phyloP scores from a whole-genome alignment of 345 rosid genomes.

The Syzygium jambos region DNA sequence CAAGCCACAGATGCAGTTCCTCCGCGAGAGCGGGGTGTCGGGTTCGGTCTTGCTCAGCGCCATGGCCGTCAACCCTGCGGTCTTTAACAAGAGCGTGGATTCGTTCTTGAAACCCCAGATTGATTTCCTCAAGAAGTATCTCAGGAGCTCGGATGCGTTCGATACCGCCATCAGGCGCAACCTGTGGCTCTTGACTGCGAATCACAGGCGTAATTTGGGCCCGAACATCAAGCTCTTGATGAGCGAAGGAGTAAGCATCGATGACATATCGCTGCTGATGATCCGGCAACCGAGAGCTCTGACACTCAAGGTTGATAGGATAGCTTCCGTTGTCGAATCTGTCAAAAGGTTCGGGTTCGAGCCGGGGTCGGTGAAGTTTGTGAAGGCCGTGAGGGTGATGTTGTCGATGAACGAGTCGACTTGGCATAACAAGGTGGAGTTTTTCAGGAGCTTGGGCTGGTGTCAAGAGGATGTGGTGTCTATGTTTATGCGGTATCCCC shows the following conservation, averaged over 20 bases:
- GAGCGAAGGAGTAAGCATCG: background rate
- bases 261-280: background rate
- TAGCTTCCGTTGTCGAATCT: background rate
- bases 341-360: background rate
- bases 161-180: background rate
- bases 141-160: background rate
- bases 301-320: background rate
- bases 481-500: constrained; percentile 1
- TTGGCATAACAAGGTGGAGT: constrained; percentile 1
- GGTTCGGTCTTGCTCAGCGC: constrained; percentile 1
- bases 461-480: background rate
- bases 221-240: constrained; percentile 3
- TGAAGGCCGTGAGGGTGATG: background rate
- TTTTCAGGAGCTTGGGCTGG: constrained; percentile 8
- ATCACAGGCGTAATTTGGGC: background rate
- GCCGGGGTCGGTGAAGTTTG: background rate
- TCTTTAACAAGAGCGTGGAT: background rate
- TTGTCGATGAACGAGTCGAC: constrained; percentile 1
- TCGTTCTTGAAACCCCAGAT: background rate
- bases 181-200: background rate
- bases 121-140: background rate
- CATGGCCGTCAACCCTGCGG: background rate
- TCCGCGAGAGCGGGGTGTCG: background rate
- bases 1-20: constrained; percentile 10
- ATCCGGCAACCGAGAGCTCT: background rate